A percentile compares a stretch with the other conserved stretches of the same genome.
These are phyloP conservation scores for Pyrrhoderma lamaoense DNA, from an alignment of 1,284 basidiomycete species.

Conservation along the genomic window DNA sequence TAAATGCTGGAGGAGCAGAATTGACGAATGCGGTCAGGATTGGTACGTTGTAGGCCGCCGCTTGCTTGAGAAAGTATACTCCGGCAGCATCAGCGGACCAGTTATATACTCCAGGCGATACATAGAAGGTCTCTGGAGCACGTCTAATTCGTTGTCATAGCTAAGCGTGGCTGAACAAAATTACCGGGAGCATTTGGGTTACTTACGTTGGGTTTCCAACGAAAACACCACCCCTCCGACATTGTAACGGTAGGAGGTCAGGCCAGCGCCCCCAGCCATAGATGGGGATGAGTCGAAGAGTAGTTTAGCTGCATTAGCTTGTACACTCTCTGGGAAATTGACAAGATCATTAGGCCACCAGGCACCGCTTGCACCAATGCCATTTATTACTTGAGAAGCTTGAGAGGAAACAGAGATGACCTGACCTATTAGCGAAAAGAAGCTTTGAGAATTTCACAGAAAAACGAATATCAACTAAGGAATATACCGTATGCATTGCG, in stretches of 20 bases:
- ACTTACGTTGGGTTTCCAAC: constrained; percentile 20
- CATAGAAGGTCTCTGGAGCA: constrained; percentile 23
- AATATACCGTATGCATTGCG: too few species aligned
- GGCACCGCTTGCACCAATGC: constrained; percentile 24
- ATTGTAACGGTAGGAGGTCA: constrained; percentile 25
- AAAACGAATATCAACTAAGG: too few species aligned
- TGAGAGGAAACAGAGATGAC: constrained; percentile 16
- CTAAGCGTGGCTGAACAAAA: not conserved
- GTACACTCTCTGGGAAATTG: constrained; percentile 20
- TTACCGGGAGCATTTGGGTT: not conserved
- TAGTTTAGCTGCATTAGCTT: constrained; percentile 18
- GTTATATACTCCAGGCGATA: constrained; percentile 23
- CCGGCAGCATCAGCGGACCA: constrained; percentile 24
- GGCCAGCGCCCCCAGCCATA: constrained; percentile 17
- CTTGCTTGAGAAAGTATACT: constrained; percentile 22
- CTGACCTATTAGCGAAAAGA: constrained; percentile 2
- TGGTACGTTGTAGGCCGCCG: constrained; percentile 21
- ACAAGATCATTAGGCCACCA: constrained; percentile 24
- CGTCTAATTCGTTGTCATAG: constrained; percentile 12
- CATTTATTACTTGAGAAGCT: constrained; percentile 22
- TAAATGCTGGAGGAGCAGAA: constrained; percentile 25
- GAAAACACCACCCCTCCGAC: constrained; percentile 24
- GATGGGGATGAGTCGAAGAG: constrained; percentile 17
- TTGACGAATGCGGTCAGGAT: constrained; percentile 26
- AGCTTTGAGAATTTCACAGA: too few species aligned